Evolutionary conservation across 2,329 filamentous ascomycete genomes (phyloP), one percentile per base, ranked within the genome.

Genomic region (Colletotrichum navitas): DNA sequence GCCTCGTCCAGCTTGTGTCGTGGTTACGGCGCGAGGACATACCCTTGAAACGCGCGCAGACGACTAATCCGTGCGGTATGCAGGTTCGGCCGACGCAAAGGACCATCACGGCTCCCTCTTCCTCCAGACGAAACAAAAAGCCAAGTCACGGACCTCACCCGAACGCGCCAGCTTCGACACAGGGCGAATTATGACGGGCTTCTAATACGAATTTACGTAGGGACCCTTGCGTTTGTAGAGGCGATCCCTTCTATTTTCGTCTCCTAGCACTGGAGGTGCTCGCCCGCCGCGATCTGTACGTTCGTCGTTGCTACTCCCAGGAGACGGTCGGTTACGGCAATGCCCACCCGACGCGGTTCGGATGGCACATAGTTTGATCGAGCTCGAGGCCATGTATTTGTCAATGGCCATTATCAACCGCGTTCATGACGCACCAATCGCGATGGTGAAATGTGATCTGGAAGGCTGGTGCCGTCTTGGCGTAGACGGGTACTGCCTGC

Each of bases 21-120:
- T 55, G 24, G 24, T 55, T 49, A 10, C 12, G 32, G 34, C 39
- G 61, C 64, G 58, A 71, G 34, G 66, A 34, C 21, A 24, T 41
- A 66, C 69, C 60, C 69, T 69, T 72, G 69, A 72, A 72, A 72
- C 69, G 47, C 36, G 68, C 55, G 64, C 64, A 52, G 45, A 62
- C 34, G 10, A 18, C 3, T 11, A 36, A 24, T 29, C 54, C 45
- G 60, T 71, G 68, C 68, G 47, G 65, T 2, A 12, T 60, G 45
- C 54, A 39, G 45, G 65, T 61, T 69, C 32, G 65, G 59, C 29
- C 55, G 39, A 54, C 47, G n/a, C 26, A 32, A 55, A 45, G 34
- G 14, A 49, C 58, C 32, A 66, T 34, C 47, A 72, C 39, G 36
- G 65, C 64, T 61, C 14, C 26, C n/a, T 18, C n/a, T 0, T 1